Base-by-base conservation (phyloP, 108 stramenopile species). In the Ochromonas danica region DNA sequence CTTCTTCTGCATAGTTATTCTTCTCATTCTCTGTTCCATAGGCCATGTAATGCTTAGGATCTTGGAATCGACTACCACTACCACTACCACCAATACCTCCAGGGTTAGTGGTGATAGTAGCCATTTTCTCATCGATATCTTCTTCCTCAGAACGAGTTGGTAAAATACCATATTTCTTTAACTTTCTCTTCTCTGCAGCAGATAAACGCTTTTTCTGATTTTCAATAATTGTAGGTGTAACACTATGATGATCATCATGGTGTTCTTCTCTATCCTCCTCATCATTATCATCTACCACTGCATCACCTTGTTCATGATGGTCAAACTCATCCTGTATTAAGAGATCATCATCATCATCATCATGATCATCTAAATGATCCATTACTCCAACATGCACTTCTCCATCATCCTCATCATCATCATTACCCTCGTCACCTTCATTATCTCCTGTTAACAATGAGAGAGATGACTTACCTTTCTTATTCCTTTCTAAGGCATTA, bases 151-250 rank as follows among this genome's bases (percentile, higher is more conserved):
- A n/a, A n/a, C n/a, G n/a, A n/a, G n/a, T n/a, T n/a, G n/a, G n/a
- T n/a, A n/a, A n/a, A n/a, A n/a, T n/a, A n/a, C n/a, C n/a, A n/a
- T n/a, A n/a, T n/a, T n/a, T n/a, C 84, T 95, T 97, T 77, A 94
- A 63, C 14, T 88, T 87, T 71, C 90, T 91, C 0, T 96, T 85
- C 80, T 97, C 96, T 1, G 94, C 94, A 61, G 93, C 94, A 42
- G 95, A 95, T 36, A 98, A 82, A 17, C 92, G 86, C 71, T 93
- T 92, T n/a, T n/a, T n/a, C n/a, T n/a, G n/a, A n/a, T n/a, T n/a
- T n/a, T n/a, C n/a, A n/a, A n/a, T n/a, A n/a, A n/a, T n/a, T n/a
- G n/a, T n/a, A n/a, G n/a, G n/a, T n/a, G n/a, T n/a, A n/a, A n/a
- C n/a, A n/a, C n/a, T n/a, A n/a, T n/a, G n/a, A n/a, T n/a, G n/a